These are phyloP conservation scores for Phytophthora pinifolia DNA, from an alignment of 352 stramenopile species.

Conservation along the genomic window DNA sequence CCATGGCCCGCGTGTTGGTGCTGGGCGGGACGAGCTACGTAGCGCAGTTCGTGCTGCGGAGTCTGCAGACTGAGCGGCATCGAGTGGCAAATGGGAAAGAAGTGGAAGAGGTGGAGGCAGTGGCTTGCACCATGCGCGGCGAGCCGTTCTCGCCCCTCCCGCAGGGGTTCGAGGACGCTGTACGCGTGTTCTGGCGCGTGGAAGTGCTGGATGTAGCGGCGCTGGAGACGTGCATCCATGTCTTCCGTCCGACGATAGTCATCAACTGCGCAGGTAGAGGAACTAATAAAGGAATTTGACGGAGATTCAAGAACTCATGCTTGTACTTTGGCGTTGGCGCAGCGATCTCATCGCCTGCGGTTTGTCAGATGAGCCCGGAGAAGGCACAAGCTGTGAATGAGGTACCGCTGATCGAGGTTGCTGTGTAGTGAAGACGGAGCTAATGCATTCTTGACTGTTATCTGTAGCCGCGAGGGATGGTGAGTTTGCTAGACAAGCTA, in stretches of 20 bases:
- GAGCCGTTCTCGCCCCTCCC: slow-evolving; percentile 22
- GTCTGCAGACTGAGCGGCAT: slow-evolving; percentile 16
- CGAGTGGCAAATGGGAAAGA: slow-evolving; percentile 1
- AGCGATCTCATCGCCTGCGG: slow-evolving; percentile 61
- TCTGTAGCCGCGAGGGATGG: slow-evolving; percentile 35
- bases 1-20: slow-evolving; percentile 50
- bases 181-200: slow-evolving; percentile 49
- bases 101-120: not conserved
- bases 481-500: slow-evolving; percentile 32
- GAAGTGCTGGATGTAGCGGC: slow-evolving; percentile 33
- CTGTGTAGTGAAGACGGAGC: not conserved
- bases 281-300: not conserved
- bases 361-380: slow-evolving; percentile 52
- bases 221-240: slow-evolving; percentile 34
- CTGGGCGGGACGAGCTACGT: slow-evolving; percentile 67
- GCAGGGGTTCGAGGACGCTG: slow-evolving; percentile 21
- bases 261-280: slow-evolving; percentile 61
- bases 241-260: slow-evolving; percentile 44
- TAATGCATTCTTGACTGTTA: not conserved
- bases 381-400: slow-evolving; percentile 46
- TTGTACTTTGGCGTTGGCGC: not conserved
- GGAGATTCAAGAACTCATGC: not conserved
- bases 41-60: slow-evolving; percentile 58
- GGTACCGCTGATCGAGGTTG: slow-evolving; percentile 19
- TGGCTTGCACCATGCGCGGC: slow-evolving; percentile 50